Evolutionary conservation across 176 grass and related monocot species (phyloP).

Genomic region (Paspalum vaginatum): DNA sequence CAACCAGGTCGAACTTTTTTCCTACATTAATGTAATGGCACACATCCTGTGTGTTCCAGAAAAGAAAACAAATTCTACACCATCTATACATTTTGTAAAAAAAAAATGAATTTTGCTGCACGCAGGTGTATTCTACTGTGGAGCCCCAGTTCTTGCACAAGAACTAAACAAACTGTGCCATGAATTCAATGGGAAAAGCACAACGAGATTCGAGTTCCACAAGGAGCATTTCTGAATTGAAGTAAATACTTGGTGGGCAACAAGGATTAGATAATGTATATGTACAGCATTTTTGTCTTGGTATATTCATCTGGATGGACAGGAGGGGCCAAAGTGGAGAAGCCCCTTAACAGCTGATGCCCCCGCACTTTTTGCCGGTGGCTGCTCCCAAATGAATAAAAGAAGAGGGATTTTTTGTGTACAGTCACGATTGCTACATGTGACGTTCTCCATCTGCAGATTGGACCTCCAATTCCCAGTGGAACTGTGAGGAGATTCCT

Average conservation of each 20-base stretch:
- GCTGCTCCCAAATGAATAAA: constrained; percentile 22
- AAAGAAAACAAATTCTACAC: neutral
- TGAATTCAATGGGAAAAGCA: constrained; percentile 87
- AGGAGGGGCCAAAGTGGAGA: constrained; percentile 25
- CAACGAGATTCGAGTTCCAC: constrained; percentile 89
- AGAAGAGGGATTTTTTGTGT: constrained; percentile 23
- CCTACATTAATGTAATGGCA: neutral
- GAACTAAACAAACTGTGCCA: constrained; percentile 92
- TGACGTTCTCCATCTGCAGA: neutral
- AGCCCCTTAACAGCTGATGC: neutral
- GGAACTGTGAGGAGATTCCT: constrained; percentile 30
- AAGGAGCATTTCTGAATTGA: constrained; percentile 93
- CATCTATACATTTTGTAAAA: neutral
- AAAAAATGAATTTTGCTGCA: constrained; percentile 29
- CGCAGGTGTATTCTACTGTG: constrained; percentile 98
- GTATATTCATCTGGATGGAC: constrained; percentile 31
- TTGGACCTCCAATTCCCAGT: neutral
- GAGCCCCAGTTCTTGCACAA: constrained; percentile 84
- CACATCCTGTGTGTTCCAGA: neutral
- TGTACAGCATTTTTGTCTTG: constrained; percentile 61
- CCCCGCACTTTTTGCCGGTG: constrained; percentile 9
- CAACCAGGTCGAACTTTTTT: neutral
- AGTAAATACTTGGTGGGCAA: constrained; percentile 48
- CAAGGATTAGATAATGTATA: constrained; percentile 21
- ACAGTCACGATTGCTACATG: constrained; percentile 21